These are phyloP conservation scores for Diplodia sapinea DNA, from an alignment of 2,329 filamentous ascomycete genomes.

Conservation along the genomic window DNA sequence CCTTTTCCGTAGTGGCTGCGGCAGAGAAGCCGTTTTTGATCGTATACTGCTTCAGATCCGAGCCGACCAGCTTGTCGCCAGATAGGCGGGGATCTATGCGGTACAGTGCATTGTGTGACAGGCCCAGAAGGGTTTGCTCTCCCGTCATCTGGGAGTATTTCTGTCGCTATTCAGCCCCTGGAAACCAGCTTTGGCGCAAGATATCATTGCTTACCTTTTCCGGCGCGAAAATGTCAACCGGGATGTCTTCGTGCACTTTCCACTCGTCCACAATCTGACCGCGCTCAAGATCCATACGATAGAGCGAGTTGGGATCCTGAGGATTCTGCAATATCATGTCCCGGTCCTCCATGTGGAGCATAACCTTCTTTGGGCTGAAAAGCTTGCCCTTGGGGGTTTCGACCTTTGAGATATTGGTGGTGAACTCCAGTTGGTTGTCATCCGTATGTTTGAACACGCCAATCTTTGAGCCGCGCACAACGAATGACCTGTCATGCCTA, in stretches of 20 bases:
- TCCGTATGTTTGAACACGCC: constrained; percentile 97
- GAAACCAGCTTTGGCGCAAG: background rate
- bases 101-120: constrained; percentile 91
- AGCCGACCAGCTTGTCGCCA: constrained; percentile 90
- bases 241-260: constrained; percentile 97
- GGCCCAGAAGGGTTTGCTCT: constrained; percentile 92
- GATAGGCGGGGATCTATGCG: constrained; percentile 88
- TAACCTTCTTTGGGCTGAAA: constrained; percentile 95
- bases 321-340: constrained; percentile 88
- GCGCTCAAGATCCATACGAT: constrained; percentile 96
- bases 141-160: constrained; percentile 98
- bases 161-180: constrained; percentile 47
- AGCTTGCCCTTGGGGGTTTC: constrained; percentile 84
- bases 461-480: constrained; percentile 96
- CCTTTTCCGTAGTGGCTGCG: constrained; percentile 92
- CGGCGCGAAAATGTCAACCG: constrained; percentile 87
- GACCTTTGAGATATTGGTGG: constrained; percentile 95
- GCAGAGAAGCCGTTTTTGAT: constrained; percentile 98
- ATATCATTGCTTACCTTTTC: constrained; percentile 66
- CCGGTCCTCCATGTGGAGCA: constrained; percentile 89
- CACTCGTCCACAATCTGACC: constrained; percentile 98
- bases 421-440: constrained; percentile 92
- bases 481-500: constrained; percentile 95
- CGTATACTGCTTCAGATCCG: constrained; percentile 91
- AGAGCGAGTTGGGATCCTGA: constrained; percentile 85